phyloP scores from a whole-genome alignment of 441 rosid genomes.

The Raphanus hybrid region DNA sequence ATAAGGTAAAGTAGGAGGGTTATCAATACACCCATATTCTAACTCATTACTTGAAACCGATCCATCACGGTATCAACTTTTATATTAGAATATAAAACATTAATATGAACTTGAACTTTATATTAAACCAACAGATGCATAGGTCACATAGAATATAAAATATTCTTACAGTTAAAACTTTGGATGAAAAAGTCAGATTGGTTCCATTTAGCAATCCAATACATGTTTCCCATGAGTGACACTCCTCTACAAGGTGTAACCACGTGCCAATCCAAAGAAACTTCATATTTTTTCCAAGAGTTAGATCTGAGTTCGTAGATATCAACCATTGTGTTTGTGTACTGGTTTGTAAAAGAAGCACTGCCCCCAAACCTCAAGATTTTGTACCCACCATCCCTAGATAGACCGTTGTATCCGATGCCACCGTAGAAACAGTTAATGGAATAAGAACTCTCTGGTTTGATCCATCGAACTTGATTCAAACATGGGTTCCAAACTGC shows the following conservation, averaged over 20 bases:
- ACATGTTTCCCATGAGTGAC: slow-evolving; percentile 32
- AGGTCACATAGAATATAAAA: too few species aligned
- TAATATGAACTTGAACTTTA: too few species aligned
- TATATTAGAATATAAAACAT: too few species aligned
- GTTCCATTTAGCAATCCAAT: slow-evolving; percentile 35
- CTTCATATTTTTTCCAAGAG: slow-evolving; percentile 12
- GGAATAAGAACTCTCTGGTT: background rate
- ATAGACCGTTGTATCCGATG: slow-evolving; percentile 14
- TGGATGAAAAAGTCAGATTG: slow-evolving; percentile 1
- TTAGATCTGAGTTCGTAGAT: slow-evolving; percentile 9
- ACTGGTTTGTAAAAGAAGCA: background rate
- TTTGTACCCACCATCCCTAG: slow-evolving; percentile 26
- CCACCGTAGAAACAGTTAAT: background rate
- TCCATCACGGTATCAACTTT: too few species aligned
- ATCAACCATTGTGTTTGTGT: slow-evolving; percentile 3
- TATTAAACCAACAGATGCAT: too few species aligned
- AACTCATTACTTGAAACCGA: too few species aligned
- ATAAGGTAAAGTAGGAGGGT: too few species aligned
- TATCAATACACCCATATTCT: too few species aligned
- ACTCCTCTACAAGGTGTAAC: slow-evolving; percentile 22
- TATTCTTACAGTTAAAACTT: slow-evolving; percentile 9
- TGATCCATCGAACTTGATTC: slow-evolving; percentile 24
- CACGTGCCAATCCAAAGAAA: slow-evolving; percentile 27
- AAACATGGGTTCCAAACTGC: slow-evolving; percentile 35
- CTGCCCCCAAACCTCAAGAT: slow-evolving; percentile 6